Evolutionary conservation across 2,329 filamentous ascomycete genomes (phyloP).

Genomic region (Gremmenia infestans): DNA sequence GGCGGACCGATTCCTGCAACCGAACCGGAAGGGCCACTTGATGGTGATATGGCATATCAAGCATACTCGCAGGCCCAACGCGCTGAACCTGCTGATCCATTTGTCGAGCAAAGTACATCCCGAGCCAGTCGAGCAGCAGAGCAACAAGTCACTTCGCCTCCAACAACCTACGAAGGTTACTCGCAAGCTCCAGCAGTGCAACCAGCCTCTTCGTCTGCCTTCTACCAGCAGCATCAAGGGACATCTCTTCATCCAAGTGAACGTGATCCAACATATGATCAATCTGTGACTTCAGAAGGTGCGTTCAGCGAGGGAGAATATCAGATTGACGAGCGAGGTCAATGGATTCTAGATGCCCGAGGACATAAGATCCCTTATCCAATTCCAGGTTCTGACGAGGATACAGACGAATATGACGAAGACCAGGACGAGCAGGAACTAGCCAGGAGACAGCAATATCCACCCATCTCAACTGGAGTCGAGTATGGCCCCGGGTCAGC

Average conservation of each 20-base stretch:
- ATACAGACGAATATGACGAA: constrained; percentile 52
- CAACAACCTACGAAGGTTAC: constrained; percentile 34
- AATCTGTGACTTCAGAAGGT: constrained; percentile 44
- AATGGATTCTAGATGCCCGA: constrained; percentile 55
- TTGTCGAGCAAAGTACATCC: constrained; percentile 43
- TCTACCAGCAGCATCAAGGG: constrained; percentile 42
- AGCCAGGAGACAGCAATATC: constrained; percentile 22
- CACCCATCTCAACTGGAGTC: constrained; percentile 19
- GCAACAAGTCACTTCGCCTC: constrained; percentile 8
- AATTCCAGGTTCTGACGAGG: constrained; percentile 45
- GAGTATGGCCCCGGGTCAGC: constrained; percentile 25
- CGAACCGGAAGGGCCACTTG: constrained; percentile 21
- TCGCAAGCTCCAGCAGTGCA: constrained; percentile 41
- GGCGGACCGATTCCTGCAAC: constrained; percentile 27
- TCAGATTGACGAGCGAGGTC: constrained; percentile 55
- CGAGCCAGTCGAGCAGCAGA: constrained; percentile 21
- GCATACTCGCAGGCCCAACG: constrained; percentile 25
- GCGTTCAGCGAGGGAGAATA: constrained; percentile 69
- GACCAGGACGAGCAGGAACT: constrained; percentile 25
- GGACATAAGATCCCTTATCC: constrained; percentile 52
- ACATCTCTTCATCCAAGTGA: constrained; percentile 26
- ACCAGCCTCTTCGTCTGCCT: constrained; percentile 34
- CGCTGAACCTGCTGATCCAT: constrained; percentile 61
- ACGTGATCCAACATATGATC: constrained; percentile 42
- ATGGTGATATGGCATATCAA: constrained; percentile 25